A percentile compares a stretch with the other conserved stretches of the same genome.
Evolutionary conservation across 2,329 filamentous ascomycete genomes (phyloP).

Genomic region (Lachnellula willkommii): DNA sequence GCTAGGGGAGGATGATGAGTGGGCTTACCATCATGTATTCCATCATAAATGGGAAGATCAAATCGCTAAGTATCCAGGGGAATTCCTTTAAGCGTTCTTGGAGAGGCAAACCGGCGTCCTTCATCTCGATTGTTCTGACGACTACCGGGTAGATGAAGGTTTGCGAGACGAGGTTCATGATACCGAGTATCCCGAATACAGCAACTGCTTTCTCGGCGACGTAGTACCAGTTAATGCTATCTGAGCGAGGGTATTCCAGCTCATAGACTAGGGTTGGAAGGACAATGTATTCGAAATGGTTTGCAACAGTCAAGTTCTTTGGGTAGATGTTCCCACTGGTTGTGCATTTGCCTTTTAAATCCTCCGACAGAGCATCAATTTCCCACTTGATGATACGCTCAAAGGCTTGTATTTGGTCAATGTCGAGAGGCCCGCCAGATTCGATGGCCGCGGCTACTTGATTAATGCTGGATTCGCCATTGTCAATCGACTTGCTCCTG

Average conservation of each 20-base stretch:
- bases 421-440: slow-evolving; percentile 52
- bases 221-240: slow-evolving; percentile 67
- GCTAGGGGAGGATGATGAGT: neutral
- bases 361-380: slow-evolving; percentile 57
- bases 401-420: slow-evolving; percentile 59
- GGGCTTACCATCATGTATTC: slow-evolving; percentile 53
- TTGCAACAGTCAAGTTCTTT: slow-evolving; percentile 57
- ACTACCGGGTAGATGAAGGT: slow-evolving; percentile 73
- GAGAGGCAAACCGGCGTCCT: slow-evolving; percentile 58
- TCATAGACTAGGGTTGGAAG: slow-evolving; percentile 77
- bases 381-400: slow-evolving; percentile 57
- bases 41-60: slow-evolving; percentile 74
- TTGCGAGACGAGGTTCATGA: slow-evolving; percentile 76
- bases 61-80: slow-evolving; percentile 68
- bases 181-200: slow-evolving; percentile 65
- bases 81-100: slow-evolving; percentile 59
- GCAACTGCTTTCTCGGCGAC: slow-evolving; percentile 67
- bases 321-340: slow-evolving; percentile 53
- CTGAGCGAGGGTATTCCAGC: slow-evolving; percentile 67
- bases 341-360: slow-evolving; percentile 54
- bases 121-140: slow-evolving; percentile 60
- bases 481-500: slow-evolving; percentile 15
- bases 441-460: slow-evolving; percentile 58
- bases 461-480: slow-evolving; percentile 45
- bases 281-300: slow-evolving; percentile 68